Evolutionary conservation across 108 stramenopile genomes (phyloP).

Genomic region (Conticribra guillardii): DNA sequence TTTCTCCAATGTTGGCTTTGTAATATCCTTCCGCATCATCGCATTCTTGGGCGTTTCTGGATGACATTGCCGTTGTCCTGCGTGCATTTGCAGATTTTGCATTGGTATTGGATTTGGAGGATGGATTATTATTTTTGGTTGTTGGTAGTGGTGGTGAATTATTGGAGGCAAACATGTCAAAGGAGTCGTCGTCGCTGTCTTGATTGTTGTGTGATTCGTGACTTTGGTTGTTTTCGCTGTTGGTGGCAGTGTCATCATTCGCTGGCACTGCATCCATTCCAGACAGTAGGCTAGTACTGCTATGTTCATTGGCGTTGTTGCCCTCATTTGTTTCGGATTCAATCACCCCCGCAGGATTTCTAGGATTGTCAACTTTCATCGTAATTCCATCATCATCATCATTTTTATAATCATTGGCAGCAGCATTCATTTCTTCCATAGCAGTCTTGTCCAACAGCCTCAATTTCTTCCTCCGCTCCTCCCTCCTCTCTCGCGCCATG

Average conservation of each 20-base stretch:
- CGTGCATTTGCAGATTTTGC: neutral
- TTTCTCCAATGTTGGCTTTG: conserved; percentile 88
- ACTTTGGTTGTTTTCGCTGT: too few species aligned
- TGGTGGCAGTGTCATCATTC: too few species aligned
- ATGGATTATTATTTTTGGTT: too few species aligned
- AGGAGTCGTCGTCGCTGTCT: conserved; percentile 39
- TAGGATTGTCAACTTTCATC: conserved; percentile 30
- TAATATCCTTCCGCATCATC: conserved; percentile 99
- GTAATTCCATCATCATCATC: neutral
- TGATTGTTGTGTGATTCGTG: neutral
- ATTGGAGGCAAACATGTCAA: conserved; percentile 53
- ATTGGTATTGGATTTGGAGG: conserved; percentile 12
- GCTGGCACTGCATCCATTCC: too few species aligned
- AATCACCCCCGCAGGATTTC: conserved; percentile 43
- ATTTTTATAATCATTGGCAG: neutral
- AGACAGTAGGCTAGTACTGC: too few species aligned
- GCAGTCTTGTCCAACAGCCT: conserved; percentile 6
- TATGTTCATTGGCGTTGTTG: neutral
- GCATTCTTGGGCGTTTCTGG: conserved; percentile 71
- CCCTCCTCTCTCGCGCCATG: conserved; percentile 39
- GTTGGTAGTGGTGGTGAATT: conserved; percentile 50
- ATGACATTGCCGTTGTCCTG: conserved; percentile 8
- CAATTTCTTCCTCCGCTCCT: conserved; percentile 41
- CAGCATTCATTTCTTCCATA: too few species aligned
- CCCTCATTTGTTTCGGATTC: conserved; percentile 26